Conservation (phyloP, 2,329 filamentous ascomycete species). For the Septoria linicola region DNA sequence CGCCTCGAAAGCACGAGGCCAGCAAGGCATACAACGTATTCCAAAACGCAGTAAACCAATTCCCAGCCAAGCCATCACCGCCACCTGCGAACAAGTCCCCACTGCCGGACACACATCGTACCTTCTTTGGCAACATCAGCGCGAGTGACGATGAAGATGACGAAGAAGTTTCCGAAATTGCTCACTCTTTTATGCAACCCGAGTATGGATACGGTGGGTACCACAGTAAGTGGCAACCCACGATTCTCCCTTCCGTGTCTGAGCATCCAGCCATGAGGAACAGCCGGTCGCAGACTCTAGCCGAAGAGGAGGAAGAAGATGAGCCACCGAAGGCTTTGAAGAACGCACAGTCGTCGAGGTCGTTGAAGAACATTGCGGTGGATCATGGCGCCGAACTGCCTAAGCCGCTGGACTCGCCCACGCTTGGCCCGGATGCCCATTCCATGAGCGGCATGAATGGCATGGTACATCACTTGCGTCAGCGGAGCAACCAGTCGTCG, state of each 20-base stretch:
- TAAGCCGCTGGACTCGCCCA: conserved; percentile 67
- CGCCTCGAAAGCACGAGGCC: conserved; percentile 34
- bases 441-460: conserved; percentile 60
- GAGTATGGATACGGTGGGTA: conserved; percentile 31
- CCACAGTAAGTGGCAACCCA: conserved; percentile 35
- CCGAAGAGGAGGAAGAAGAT: conserved; percentile 34
- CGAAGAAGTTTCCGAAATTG: conserved; percentile 27
- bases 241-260: conserved; percentile 36
- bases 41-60: conserved; percentile 46
- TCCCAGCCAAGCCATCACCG: conserved; percentile 30
- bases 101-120: conserved; percentile 37
- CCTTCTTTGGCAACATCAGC: conserved; percentile 42
- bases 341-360: conserved; percentile 20
- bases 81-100: conserved; percentile 19
- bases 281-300: conserved; percentile 29
- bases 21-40: conserved; percentile 46
- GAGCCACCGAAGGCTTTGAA: conserved; percentile 20
- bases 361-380: conserved; percentile 8
- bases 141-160: conserved; percentile 43
- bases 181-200: conserved; percentile 22
- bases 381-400: conserved; percentile 21
- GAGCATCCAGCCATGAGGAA: conserved; percentile 38
- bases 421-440: conserved; percentile 62
- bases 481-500: conserved; percentile 77
- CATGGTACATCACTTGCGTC: conserved; percentile 68